Conservation (phyloP, 2,329 filamentous ascomycete species). For the Elsinoe australis region DNA sequence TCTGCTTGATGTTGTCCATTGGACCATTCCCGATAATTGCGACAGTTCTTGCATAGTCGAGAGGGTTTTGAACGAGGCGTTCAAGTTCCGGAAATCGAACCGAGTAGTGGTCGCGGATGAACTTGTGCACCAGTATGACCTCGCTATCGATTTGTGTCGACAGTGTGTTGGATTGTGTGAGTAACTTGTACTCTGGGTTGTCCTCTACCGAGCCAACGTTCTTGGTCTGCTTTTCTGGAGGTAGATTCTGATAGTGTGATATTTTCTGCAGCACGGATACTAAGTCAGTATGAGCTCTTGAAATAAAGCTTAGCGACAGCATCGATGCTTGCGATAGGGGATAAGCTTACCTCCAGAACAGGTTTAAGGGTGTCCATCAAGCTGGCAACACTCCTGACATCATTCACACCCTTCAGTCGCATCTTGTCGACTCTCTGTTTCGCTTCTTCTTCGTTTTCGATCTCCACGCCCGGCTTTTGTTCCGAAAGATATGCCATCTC, state of each 20-base stretch:
- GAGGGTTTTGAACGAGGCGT: constrained; percentile 76
- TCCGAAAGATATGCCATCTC: constrained; percentile 45
- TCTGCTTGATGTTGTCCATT: constrained; percentile 74
- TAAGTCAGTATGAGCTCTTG: constrained; percentile 57
- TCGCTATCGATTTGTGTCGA: constrained; percentile 92
- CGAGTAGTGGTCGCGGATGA: constrained; percentile 92
- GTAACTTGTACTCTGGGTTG: constrained; percentile 80
- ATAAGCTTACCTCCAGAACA: constrained; percentile 66
- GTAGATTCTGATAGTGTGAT: constrained; percentile 62
- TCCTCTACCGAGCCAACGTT: constrained; percentile 80
- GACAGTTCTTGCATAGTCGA: constrained; percentile 93
- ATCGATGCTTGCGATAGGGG: constrained; percentile 18
- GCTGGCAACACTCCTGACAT: constrained; percentile 69
- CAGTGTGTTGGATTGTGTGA: constrained; percentile 80
- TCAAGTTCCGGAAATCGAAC: constrained; percentile 89
- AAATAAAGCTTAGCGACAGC: constrained; percentile 6
- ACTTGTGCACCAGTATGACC: constrained; percentile 89
- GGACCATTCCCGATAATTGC: constrained; percentile 88
- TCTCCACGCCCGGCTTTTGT: constrained; percentile 45
- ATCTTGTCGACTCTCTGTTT: constrained; percentile 78
- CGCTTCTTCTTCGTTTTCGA: constrained; percentile 59
- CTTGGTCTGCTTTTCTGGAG: constrained; percentile 55
- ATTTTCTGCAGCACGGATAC: constrained; percentile 63
- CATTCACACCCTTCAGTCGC: constrained; percentile 63
- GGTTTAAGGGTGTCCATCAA: constrained; percentile 77